phyloP scores from a whole-genome alignment of 2,329 filamentous ascomycete genomes.

The Hypoxylon sp. region DNA sequence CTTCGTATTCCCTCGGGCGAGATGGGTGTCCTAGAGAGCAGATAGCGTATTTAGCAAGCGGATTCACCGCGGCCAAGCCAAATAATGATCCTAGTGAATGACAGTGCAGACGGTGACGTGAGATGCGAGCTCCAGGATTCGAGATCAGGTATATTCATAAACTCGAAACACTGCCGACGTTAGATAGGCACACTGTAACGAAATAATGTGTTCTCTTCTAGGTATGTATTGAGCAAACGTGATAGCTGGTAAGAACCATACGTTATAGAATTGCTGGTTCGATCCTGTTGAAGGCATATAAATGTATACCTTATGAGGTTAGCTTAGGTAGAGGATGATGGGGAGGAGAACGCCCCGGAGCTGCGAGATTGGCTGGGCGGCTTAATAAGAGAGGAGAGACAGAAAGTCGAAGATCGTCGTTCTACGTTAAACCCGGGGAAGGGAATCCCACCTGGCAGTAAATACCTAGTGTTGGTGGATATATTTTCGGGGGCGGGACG shows the following conservation, averaged over 20 bases:
- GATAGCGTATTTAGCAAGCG: background rate
- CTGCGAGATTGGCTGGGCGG: conserved; percentile 37
- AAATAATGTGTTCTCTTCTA: conserved; percentile 5
- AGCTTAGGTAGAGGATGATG: conserved; percentile 16
- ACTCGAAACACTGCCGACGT: conserved; percentile 24
- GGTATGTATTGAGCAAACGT: conserved; percentile 4
- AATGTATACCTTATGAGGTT: conserved; percentile 22
- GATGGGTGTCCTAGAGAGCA: background rate
- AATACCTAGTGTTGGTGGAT: conserved; percentile 34
- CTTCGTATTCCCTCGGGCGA: conserved; percentile 18
- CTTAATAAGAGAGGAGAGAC: conserved; percentile 40
- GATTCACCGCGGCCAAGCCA: conserved; percentile 1
- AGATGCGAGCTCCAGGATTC: conserved; percentile 5
- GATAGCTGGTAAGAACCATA: background rate
- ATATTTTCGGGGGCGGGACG: conserved; percentile 43
- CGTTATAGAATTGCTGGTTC: conserved; percentile 8
- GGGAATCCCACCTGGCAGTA: conserved; percentile 40
- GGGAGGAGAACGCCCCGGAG: conserved; percentile 26
- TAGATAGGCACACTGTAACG: conserved; percentile 4
- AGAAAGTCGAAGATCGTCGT: conserved; percentile 32
- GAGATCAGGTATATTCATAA: conserved; percentile 28
- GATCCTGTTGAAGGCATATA: conserved; percentile 16
- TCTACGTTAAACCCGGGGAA: conserved; percentile 45
- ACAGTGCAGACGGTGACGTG: conserved; percentile 15
- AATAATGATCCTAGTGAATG: conserved; percentile 12